Percentiles rank a stretch among this genome's conserved stretches.
Conservation (phyloP, 345 rosid species). For the Acer saccharum region DNA sequence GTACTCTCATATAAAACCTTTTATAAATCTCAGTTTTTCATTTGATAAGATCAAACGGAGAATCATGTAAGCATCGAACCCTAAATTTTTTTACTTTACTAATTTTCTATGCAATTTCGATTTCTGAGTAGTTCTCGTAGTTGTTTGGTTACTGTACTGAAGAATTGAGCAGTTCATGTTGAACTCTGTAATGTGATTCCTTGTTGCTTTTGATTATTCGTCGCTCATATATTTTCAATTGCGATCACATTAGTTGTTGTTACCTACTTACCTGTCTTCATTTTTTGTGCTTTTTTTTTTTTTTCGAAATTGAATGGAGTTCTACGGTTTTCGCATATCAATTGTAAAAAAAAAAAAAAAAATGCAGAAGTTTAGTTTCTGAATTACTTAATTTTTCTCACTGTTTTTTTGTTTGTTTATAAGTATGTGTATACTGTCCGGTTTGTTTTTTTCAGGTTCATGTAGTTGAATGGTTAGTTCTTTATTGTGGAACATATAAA, state of each 20-base stretch:
- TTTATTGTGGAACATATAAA: background rate
- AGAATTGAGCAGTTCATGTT: background rate
- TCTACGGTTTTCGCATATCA: constrained; percentile 4
- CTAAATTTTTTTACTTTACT: background rate
- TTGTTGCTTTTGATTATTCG: constrained; percentile 13
- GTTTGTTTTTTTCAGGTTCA: background rate
- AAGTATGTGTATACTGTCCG: background rate
- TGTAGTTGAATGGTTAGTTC: background rate
- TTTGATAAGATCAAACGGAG: background rate
- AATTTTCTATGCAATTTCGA: background rate
- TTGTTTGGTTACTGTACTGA: background rate
- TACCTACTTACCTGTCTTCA: background rate
- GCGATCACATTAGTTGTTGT: background rate
- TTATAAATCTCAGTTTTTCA: background rate
- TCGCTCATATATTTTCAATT: background rate
- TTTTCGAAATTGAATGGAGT: constrained; percentile 20
- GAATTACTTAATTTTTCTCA: background rate
- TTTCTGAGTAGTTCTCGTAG: background rate
- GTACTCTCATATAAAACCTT: background rate
- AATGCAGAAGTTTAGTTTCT: background rate
- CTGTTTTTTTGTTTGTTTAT: background rate
- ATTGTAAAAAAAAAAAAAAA: background rate
- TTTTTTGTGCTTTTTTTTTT: background rate
- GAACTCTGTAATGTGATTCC: constrained; percentile 11
- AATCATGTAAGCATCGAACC: background rate